A percentile compares a stretch with the other conserved stretches of the same genome.
Conservation (phyloP, 768 basidiomycete species). For the Leccinum aurantiacum region DNA sequence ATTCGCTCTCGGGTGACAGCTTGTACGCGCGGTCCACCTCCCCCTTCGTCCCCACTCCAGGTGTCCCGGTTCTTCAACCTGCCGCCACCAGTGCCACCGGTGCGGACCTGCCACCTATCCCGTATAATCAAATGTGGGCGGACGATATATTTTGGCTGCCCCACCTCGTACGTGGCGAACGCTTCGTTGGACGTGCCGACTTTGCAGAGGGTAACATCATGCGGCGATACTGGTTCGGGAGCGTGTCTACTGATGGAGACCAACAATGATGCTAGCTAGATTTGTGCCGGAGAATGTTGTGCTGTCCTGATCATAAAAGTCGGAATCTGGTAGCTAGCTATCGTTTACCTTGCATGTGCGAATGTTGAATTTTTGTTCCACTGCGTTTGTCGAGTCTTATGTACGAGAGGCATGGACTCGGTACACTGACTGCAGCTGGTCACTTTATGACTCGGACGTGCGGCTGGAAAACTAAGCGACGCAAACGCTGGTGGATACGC, state of each 20-base stretch:
- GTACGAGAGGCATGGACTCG: conserved; percentile 3
- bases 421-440: neutral
- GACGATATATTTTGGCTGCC: conserved; percentile 73
- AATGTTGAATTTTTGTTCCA: conserved; percentile 44
- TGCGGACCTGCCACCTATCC: conserved; percentile 43
- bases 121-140: conserved; percentile 59
- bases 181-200: conserved; percentile 52
- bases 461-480: neutral
- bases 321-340: neutral
- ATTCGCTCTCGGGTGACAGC: conserved; percentile 37
- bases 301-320: neutral
- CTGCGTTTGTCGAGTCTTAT: conserved; percentile 9
- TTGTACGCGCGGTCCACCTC: conserved; percentile 9
- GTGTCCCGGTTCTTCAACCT: neutral
- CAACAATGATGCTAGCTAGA: neutral
- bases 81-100: neutral
- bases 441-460: neutral
- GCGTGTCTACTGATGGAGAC: conserved; percentile 21
- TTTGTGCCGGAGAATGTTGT: neutral
- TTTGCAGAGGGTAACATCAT: conserved; percentile 80
- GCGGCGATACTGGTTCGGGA: conserved; percentile 77
- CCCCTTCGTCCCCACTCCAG: neutral
- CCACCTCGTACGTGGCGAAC: conserved; percentile 43
- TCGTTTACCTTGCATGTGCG: neutral
- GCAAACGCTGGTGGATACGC: neutral